phyloP scores from a whole-genome alignment of 352 stramenopile genomes.

The Globisporangium canariense region DNA sequence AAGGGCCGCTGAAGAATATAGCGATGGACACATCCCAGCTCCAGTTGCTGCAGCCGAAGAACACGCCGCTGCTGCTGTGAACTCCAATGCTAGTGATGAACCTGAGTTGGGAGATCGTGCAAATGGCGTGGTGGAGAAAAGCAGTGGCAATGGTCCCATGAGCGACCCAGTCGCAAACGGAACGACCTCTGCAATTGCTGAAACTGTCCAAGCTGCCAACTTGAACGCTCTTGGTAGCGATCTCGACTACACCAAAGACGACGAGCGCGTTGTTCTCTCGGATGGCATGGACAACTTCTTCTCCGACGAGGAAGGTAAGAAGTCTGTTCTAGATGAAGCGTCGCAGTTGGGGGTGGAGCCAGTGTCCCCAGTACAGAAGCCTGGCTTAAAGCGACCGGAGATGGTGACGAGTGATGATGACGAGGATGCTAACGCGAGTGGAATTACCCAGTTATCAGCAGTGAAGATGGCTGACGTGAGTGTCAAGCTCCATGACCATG shows the following conservation, averaged over 20 bases:
- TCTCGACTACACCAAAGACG: conserved; percentile 4
- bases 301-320: neutral
- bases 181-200: neutral
- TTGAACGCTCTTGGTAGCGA: neutral
- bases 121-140: neutral
- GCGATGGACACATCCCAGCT: neutral
- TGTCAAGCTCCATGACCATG: neutral
- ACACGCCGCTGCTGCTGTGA: neutral
- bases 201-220: neutral
- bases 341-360: neutral
- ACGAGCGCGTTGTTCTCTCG: conserved; percentile 3
- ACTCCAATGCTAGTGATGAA: neutral
- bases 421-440: neutral
- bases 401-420: conserved; percentile 31
- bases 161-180: neutral
- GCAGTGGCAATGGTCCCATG: no score
- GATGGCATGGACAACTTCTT: neutral
- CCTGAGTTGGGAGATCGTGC: neutral
- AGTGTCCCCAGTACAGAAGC: neutral
- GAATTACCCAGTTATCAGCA: neutral
- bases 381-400: conserved; percentile 4
- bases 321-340: neutral
- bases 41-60: neutral
- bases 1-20: neutral
- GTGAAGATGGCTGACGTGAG: neutral